Base-by-base conservation (phyloP, 176 grass and related monocot species). In the Aechmea fasciata region DNA sequence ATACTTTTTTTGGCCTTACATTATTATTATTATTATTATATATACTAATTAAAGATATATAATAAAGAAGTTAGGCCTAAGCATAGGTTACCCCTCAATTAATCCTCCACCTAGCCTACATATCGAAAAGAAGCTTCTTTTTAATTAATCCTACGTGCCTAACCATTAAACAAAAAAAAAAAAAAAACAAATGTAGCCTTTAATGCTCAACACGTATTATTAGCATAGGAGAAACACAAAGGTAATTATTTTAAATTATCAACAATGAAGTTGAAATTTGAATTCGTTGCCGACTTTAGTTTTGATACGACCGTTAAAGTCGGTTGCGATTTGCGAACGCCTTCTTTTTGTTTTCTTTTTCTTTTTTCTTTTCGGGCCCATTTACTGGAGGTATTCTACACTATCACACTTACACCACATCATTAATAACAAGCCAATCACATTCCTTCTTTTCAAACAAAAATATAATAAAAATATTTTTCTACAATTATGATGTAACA, bases 281-380 rank as follows among this genome's bases (percentile, higher is more conserved):
- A 57, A 41, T 6, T 61, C 7, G 20, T 61, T 20, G 55, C 55
- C 55, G 20, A 61, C 55, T 41, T 41, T 61, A 61, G 10, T 19
- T 61, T 10, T 20, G 82, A 83, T 83, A 67, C 0, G 84, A 66
- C 80, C 19, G 80, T 76, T 87, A 79, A 79, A 82, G 72, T 72
- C 72, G 51, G 80, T 87, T 87, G 84, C 48, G 14, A 48, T n/a
- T n/a, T n/a, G n/a, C n/a, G n/a, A n/a, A n/a, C n/a, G n/a, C n/a
- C n/a, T n/a, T n/a, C n/a, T n/a, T n/a, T n/a, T n/a, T n/a, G n/a
- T n/a, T n/a, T n/a, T n/a, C n/a, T n/a, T n/a, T n/a, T n/a, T n/a
- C n/a, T n/a, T n/a, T n/a, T n/a, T n/a, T n/a, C n/a, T n/a, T n/a
- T n/a, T n/a, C n/a, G n/a, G n/a, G n/a, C n/a, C n/a, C n/a, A n/a